Base-by-base conservation (phyloP, 768 basidiomycete species). In the Hysterangium stoloniferum region DNA sequence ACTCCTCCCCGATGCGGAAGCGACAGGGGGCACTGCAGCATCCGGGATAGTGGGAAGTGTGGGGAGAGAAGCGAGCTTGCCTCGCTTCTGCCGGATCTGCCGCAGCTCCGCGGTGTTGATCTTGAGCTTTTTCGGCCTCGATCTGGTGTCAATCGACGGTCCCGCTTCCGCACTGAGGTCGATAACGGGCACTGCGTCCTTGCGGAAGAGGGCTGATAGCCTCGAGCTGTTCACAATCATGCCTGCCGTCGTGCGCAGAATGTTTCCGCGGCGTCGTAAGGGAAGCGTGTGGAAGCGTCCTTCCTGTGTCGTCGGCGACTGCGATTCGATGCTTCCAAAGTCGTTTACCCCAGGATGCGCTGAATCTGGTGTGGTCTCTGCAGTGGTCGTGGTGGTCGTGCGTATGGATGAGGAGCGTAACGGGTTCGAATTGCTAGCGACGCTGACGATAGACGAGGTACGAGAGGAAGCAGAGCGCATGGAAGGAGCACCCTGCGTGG, bases 171-270 rank as follows among this genome's bases (percentile, higher is more conserved):
- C 32, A 28, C 15, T 6, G 17, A 20, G 31, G 27, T 51, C 49
- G 13, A 51, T 19, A 3, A 51, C 4, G 27, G 49, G 49, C 24
- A 51, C 49, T 22, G 49, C 49, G 31, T 51, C 49, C 32, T 51
- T 51, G 25, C 49, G 49, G 28, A 51, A 51, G 27, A 51, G 31
- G 4, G 49, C 49, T 9, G 49, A 51, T 22, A 51, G 41, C 4
- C 49, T 29, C 19, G 49, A 41, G 33, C 11, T 9, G 24, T 51
- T 51, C 5, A 51, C 49, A 20, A 51, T 35, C 37, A 51, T 43
- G 20, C 49, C 49, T 19, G 49, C 49, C 12, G 49, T 51, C 7
- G 49, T 51, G 19, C 49, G 49, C 32, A 42, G 17, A 35, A 51
- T 40, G 20, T 51, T 24, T 13, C 49, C 49, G 28, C 31, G 40